Conservation (phyloP, 371 early-diverging fungal species). For the Syncephalastrum contaminatum region DNA sequence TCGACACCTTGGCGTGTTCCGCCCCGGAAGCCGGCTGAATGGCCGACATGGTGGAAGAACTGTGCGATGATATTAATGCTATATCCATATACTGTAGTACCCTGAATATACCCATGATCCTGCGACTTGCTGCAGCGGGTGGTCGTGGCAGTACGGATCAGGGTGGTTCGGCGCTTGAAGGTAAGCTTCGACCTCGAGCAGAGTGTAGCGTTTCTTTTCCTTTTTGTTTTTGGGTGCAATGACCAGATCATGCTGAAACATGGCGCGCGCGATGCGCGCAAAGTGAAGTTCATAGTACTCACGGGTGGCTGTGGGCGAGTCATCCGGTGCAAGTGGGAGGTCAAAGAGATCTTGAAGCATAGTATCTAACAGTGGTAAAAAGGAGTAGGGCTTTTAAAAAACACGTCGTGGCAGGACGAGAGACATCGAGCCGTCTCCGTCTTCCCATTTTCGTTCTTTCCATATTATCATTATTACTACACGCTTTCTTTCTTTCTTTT, state of each 20-base stretch:
- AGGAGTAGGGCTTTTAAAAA: too few relatives aligned
- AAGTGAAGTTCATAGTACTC: constrained; percentile 2
- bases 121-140: constrained; percentile 18
- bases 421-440: too few relatives aligned
- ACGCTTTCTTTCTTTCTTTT: not conserved
- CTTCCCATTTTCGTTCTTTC: too few relatives aligned
- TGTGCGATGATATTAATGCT: not conserved
- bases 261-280: not conserved
- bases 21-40: constrained; percentile 36
- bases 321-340: not conserved
- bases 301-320: not conserved
- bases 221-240: constrained; percentile 4
- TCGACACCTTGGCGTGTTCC: constrained; percentile 51
- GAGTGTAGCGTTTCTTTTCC: constrained; percentile 9
- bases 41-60: constrained; percentile 40
- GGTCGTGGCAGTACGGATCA: constrained; percentile 26
- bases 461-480: too few relatives aligned
- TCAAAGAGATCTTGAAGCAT: not conserved
- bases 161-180: constrained; percentile 17
- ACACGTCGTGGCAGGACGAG: too few relatives aligned
- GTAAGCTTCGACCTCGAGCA: constrained; percentile 29
- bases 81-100: not conserved
- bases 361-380: too few relatives aligned
- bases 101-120: constrained; percentile 16
- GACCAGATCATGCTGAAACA: constrained; percentile 14